Evolutionary conservation across 257 asterid species (phyloP).

Genomic region (Parsonsia alboflavescens): DNA sequence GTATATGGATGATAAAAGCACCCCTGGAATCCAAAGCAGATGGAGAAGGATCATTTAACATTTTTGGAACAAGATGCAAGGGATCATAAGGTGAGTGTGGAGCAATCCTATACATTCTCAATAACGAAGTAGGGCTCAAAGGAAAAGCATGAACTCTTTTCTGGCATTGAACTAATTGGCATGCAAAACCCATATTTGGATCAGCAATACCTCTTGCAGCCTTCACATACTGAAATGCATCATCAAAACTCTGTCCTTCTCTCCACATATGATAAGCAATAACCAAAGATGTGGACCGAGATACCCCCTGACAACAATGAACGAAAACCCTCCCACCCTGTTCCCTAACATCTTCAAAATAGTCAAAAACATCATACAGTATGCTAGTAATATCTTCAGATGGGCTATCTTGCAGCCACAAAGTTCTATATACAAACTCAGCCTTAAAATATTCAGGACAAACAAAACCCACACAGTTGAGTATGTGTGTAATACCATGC

Average conservation of each 20-base stretch:
- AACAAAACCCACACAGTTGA: conserved; percentile 50
- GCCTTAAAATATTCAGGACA: conserved; percentile 46
- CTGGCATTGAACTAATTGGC: conserved; percentile 48
- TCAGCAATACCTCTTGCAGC: conserved; percentile 52
- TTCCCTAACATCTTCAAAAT: conserved; percentile 51
- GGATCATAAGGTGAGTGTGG: conserved; percentile 55
- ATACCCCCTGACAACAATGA: conserved; percentile 53
- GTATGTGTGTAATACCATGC: conserved; percentile 42
- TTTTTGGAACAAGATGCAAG: conserved; percentile 47
- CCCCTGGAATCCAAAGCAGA: conserved; percentile 47
- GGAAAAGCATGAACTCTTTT: conserved; percentile 50
- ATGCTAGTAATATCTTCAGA: conserved; percentile 55
- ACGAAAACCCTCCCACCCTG: conserved; percentile 45
- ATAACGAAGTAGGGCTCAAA: conserved; percentile 41
- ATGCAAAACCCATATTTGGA: conserved; percentile 57
- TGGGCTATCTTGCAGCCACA: conserved; percentile 58
- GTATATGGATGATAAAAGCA: conserved; percentile 43
- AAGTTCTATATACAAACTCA: conserved; percentile 40
- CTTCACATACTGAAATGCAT: conserved; percentile 47
- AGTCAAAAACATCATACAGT: conserved; percentile 52
- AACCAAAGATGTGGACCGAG: conserved; percentile 49
- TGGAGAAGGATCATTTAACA: conserved; percentile 44
- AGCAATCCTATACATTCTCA: conserved; percentile 42
- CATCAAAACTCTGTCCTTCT: conserved; percentile 50
- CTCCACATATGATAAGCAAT: conserved; percentile 54